A percentile compares a stretch with the other conserved stretches of the same genome.
Conservation (phyloP, 768 basidiomycete genomes). For the Mycena kentingensis region DNA sequence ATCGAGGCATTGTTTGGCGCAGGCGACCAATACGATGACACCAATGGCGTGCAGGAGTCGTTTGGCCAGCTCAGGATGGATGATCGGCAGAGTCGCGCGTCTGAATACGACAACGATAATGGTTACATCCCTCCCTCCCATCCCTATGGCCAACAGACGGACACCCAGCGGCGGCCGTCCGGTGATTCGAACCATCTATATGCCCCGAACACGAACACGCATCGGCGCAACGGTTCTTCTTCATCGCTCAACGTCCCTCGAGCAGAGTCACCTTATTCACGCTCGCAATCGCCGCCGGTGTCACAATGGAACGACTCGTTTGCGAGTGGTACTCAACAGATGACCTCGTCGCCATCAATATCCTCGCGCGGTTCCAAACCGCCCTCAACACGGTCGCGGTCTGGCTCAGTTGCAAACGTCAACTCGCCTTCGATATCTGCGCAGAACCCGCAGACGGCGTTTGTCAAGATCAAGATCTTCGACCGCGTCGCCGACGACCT, state of each 20-base stretch:
- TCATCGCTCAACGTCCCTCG: constrained; percentile 45
- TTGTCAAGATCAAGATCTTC: constrained; percentile 98
- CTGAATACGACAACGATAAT: constrained; percentile 63
- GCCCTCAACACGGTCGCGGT: constrained; percentile 59
- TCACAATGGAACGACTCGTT: constrained; percentile 30
- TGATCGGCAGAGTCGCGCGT: constrained; percentile 55
- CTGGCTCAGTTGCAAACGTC: constrained; percentile 51
- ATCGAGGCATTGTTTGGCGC: constrained; percentile 54
- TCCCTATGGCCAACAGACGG: constrained; percentile 39
- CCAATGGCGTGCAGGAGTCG: constrained; percentile 48
- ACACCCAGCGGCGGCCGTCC: constrained; percentile 41
- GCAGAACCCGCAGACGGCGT: constrained; percentile 79
- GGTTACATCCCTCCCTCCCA: constrained; percentile 31
- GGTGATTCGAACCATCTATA: constrained; percentile 43
- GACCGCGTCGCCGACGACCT: constrained; percentile 91
- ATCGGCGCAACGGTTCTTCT: constrained; percentile 53
- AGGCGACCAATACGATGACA: constrained; percentile 40
- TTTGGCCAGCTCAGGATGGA: constrained; percentile 53
- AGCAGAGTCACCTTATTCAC: constrained; percentile 39
- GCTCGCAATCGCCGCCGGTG: constrained; percentile 40
- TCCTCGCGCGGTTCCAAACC: constrained; percentile 52
- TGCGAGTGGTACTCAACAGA: constrained; percentile 28
- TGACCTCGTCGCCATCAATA: constrained; percentile 43
- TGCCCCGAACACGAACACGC: constrained; percentile 44
- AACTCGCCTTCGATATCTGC: constrained; percentile 77